phyloP scores from a whole-genome alignment of 495 filamentous ascomycete species.

The Xylona heveae region DNA sequence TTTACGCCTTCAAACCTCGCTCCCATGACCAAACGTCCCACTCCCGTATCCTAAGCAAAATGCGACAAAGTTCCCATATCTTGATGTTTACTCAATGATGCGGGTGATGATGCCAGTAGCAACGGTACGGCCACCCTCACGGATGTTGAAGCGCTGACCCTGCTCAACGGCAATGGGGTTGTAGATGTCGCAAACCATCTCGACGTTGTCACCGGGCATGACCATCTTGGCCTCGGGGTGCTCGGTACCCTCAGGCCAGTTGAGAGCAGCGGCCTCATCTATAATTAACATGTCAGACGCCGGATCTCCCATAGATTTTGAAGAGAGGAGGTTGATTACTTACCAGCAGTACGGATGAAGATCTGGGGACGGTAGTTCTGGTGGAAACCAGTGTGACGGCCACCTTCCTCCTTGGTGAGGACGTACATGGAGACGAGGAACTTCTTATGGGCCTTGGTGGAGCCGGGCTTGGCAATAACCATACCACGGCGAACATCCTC shows the following conservation, averaged over 20 bases:
- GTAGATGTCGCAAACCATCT: constrained; percentile 72
- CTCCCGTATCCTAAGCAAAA: no score
- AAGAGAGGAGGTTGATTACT: constrained; percentile 10
- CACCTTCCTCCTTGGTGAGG: constrained; percentile 91
- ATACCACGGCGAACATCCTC: constrained; percentile 89
- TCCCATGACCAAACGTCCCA: no score
- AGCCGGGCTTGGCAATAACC: constrained; percentile 65
- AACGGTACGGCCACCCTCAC: constrained; percentile 81
- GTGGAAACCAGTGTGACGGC: constrained; percentile 81
- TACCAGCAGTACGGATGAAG: constrained; percentile 76
- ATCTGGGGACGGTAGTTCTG: constrained; percentile 91
- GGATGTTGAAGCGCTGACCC: constrained; percentile 87
- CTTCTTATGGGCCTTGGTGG: constrained; percentile 59
- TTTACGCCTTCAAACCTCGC: no score
- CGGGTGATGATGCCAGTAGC: constrained; percentile 81
- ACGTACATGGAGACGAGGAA: constrained; percentile 94
- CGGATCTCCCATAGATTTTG: background rate
- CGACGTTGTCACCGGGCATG: constrained; percentile 96
- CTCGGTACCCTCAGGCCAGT: constrained; percentile 58
- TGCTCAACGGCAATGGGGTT: constrained; percentile 66
- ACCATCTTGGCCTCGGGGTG: constrained; percentile 48
- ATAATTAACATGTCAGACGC: background rate
- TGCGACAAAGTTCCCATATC: no score
- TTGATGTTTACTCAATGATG: constrained; percentile 50
- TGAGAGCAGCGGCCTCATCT: constrained; percentile 64